Evolutionary conservation across 257 asterid species (phyloP), one percentile per base, ranked within the genome.

Genomic region (Paulownia fortunei): DNA sequence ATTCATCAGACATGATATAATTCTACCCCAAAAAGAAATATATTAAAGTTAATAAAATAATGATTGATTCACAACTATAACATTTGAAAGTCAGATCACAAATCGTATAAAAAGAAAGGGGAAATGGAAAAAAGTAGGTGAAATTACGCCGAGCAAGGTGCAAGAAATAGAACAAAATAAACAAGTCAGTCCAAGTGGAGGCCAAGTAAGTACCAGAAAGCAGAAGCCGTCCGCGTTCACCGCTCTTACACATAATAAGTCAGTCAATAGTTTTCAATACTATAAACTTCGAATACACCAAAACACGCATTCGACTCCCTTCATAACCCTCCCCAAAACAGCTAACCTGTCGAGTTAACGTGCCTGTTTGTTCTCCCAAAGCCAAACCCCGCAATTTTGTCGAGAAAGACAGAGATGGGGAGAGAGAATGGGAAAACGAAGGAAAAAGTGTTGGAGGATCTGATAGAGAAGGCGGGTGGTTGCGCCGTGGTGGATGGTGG

Each of bases 401-500:
- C 8, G 0, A 39, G 46, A 39, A 44, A 1, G n/a, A 49, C 23
- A 49, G 58, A 55, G 30, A 59, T 59, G 66, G 66, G 36, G 37
- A 27, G 16, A 59, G 39, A 23, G n/a, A 59, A 1, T 0, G 66
- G 37, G 9, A 41, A 52, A 5, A 51, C 69, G 63, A 7, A 15
- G 41, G 59, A 5, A 24, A 68, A 68, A 21, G 58, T 12, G 23
- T 65, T 90, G 84, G 87, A 87, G 16, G 84, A 84, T 46, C 82
- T 87, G 56, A 80, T 90, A 8, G 74, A 72, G 79, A 83, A 77
- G 19, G 82, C 91, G n/a, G 94, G 94, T 34, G 96, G 94, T 67
- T 90, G 92, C 72, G 91, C 92, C 51, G 88, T 90, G 54, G 73
- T 90, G 61, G 96, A 90, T 60, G 94, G 96, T 19, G 94, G 96